phyloP scores from a whole-genome alignment of 2,329 filamentous ascomycete species.

The Penicillium fuscoglaucum region DNA sequence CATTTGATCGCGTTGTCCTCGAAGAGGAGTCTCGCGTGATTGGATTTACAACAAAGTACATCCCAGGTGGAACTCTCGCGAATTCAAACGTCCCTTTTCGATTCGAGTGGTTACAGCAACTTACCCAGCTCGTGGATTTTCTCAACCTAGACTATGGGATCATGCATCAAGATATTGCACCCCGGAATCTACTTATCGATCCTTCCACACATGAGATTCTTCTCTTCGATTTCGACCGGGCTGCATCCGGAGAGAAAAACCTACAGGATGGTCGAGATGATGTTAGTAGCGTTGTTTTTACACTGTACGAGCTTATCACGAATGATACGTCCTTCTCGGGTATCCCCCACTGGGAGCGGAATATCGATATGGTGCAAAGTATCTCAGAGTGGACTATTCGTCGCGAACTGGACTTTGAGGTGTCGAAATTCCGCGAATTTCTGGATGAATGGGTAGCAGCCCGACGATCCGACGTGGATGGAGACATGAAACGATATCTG shows the following conservation, averaged over 20 bases:
- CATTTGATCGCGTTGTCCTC: slow-evolving; percentile 31
- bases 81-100: slow-evolving; percentile 23
- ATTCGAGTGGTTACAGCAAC: slow-evolving; percentile 29
- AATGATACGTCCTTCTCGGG: slow-evolving; percentile 26
- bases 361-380: slow-evolving; percentile 24
- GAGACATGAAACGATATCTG: slow-evolving; percentile 19
- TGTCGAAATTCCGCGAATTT: slow-evolving; percentile 21
- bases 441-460: slow-evolving; percentile 22
- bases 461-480: slow-evolving; percentile 5
- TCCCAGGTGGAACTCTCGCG: slow-evolving; percentile 27
- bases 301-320: slow-evolving; percentile 31
- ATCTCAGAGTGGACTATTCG: slow-evolving; percentile 18
- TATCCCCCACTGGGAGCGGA: slow-evolving; percentile 27
- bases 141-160: slow-evolving; percentile 28
- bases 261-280: slow-evolving; percentile 26
- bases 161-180: slow-evolving; percentile 37
- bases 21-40: slow-evolving; percentile 27
- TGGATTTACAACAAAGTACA: slow-evolving; percentile 31
- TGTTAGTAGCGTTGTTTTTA: slow-evolving; percentile 27
- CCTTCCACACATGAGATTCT: slow-evolving; percentile 20
- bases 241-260: slow-evolving; percentile 15
- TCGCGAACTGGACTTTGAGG: slow-evolving; percentile 19
- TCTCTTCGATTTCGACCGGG: slow-evolving; percentile 30
- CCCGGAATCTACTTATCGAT: slow-evolving; percentile 34
- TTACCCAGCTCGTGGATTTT: slow-evolving; percentile 28